Conservation (phyloP, 2,329 filamentous ascomycete species). For the Eurotiales sp. region DNA sequence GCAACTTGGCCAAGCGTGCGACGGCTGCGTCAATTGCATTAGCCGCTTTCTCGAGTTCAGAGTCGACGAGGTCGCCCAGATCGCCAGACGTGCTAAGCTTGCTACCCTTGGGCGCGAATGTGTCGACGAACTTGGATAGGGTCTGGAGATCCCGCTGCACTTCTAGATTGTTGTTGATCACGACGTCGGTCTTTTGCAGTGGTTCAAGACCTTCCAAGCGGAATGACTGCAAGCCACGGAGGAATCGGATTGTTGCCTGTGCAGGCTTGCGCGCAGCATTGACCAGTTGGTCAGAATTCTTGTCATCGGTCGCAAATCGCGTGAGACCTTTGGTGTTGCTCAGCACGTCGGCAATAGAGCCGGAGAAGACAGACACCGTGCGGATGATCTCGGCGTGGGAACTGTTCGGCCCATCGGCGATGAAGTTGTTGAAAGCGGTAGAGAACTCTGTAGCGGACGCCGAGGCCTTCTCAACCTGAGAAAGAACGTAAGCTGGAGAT, state of each 20-base stretch:
- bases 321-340: constrained; percentile 95
- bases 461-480: constrained; percentile 95
- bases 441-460: constrained; percentile 95
- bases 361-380: constrained; percentile 83
- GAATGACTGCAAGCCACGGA: constrained; percentile 91
- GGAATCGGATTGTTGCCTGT: constrained; percentile 85
- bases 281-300: constrained; percentile 83
- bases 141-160: constrained; percentile 91
- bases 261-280: constrained; percentile 80
- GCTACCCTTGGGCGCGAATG: constrained; percentile 81
- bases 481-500: constrained; percentile 88
- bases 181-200: constrained; percentile 90
- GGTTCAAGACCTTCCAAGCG: constrained; percentile 85
- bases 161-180: constrained; percentile 96
- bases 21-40: constrained; percentile 92
- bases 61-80: constrained; percentile 86
- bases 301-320: constrained; percentile 90
- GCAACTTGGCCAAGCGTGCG: constrained; percentile 82
- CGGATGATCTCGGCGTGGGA: constrained; percentile 88
- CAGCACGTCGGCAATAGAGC: constrained; percentile 87
- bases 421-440: constrained; percentile 97
- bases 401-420: constrained; percentile 91
- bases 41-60: constrained; percentile 86
- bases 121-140: constrained; percentile 87
- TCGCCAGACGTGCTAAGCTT: constrained; percentile 79